Evolutionary conservation across 768 basidiomycete genomes (phyloP), one percentile per base, ranked within the genome.

Genomic region (Suillus plorans): DNA sequence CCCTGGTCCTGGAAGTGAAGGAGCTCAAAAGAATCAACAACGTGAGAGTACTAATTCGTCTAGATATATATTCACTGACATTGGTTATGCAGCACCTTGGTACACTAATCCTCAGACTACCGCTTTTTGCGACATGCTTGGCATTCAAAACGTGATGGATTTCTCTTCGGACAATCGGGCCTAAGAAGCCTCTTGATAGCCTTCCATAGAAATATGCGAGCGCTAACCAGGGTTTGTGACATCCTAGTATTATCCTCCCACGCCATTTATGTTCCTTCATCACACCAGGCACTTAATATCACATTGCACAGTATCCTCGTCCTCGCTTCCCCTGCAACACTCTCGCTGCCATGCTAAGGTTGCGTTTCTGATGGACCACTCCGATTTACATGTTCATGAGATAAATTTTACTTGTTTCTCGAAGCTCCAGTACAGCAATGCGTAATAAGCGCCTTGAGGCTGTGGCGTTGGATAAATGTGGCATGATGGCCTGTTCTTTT

Each of bases 31-130:
- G 62, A 69, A 76, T 75, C 61, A 72, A 58, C 73, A 76, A 69
- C 79, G 79, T 82, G 69, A 76, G 81, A 75, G 18, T 22, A 60
- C 59, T 7, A 22, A 50, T 22, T 55, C 28, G n/a, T 31, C 10
- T 44, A 55, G 16, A 20, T 58, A 55, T 58, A 55, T 44, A 9
- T 56, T 47, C 6, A 39, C 12, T 60, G 18, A 59, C 56, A 41
- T 66, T 63, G 28, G 60, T 61, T 53, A 31, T 55, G n/a, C 60
- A 95, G 93, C 89, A 31, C 84, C 85, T 1, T 85, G 84, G 80
- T 96, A 93, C 74, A 85, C 88, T 31, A 97, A 96, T 71, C 91
- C 94, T 34, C 95, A 99, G 72, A 99, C 95, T 0, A 86, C 86
- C 61, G 89, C 94, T 3, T 91, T 98, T 69, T 93, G 92, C 72